These are phyloP conservation scores for Funneliformis mosseae DNA, from an alignment of 192 early-diverging fungal species.

Conservation along the genomic window DNA sequence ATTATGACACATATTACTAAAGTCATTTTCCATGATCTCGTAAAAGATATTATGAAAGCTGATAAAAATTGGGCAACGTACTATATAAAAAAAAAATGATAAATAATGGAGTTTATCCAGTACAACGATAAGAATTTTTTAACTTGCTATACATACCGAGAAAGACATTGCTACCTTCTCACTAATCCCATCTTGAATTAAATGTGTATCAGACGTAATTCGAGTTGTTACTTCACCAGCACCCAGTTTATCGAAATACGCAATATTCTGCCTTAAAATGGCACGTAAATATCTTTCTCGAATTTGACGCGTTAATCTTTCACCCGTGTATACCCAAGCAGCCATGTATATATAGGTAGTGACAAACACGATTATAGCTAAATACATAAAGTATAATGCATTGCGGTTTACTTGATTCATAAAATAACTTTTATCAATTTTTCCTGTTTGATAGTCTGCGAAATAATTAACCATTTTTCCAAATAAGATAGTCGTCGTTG, in stretches of 20 bases:
- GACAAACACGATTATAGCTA: conserved; percentile 54
- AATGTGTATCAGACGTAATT: conserved; percentile 83
- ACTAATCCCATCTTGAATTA: conserved; percentile 88
- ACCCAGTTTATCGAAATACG: conserved; percentile 85
- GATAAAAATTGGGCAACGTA: conserved; percentile 62
- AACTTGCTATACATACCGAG: not conserved
- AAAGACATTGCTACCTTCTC: conserved; percentile 81
- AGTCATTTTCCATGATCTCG: conserved; percentile 60
- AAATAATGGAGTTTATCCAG: not conserved
- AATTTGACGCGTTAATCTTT: conserved; percentile 61
- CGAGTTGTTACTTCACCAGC: conserved; percentile 83
- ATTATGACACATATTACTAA: conserved; percentile 67
- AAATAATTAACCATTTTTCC: conserved; percentile 30
- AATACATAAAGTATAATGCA: conserved; percentile 18
- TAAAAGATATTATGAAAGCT: conserved; percentile 66
- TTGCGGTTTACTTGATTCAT: not conserved
- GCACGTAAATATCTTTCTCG: conserved; percentile 74
- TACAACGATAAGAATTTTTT: not conserved
- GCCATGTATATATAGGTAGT: conserved; percentile 58
- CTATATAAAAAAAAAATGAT: not conserved
- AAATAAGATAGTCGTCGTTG: not conserved
- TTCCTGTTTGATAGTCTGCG: not conserved
- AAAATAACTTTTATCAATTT: not conserved
- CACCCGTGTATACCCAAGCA: conserved; percentile 51
- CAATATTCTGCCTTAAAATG: conserved; percentile 85